A percentile compares a stretch with the other conserved stretches of the same genome.
Evolutionary conservation across 495 filamentous ascomycete genomes (phyloP).

Genomic region (Tetracladium setigerum): DNA sequence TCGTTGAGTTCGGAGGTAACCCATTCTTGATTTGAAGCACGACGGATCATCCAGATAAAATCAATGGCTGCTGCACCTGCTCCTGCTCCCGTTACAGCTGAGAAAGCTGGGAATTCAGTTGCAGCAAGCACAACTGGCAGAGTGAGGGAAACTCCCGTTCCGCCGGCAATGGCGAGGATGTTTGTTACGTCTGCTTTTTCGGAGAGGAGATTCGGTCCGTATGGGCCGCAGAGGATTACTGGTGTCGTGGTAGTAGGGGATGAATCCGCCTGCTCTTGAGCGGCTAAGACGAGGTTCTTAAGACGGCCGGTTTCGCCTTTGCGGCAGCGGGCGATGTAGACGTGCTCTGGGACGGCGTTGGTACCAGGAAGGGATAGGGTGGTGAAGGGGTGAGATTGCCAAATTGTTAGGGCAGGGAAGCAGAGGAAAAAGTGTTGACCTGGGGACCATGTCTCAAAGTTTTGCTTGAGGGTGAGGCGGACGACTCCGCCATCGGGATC

Average conservation of each 20-base stretch:
- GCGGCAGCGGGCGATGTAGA: constrained; percentile 54
- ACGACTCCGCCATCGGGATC: constrained; percentile 46
- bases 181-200: constrained; percentile 37
- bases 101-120: constrained; percentile 22
- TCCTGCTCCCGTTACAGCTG: no score
- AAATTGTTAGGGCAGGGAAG: constrained; percentile 51
- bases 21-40: constrained; percentile 47
- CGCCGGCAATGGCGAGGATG: constrained; percentile 53
- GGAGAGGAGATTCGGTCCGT: constrained; percentile 43
- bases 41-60: constrained; percentile 55
- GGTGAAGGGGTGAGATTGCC: constrained; percentile 65
- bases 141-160: constrained; percentile 57
- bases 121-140: constrained; percentile 46
- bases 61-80: constrained; percentile 33
- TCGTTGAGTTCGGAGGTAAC: constrained; percentile 44
- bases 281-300: constrained; percentile 31
- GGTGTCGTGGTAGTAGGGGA: constrained; percentile 29
- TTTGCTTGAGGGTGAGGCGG: constrained; percentile 47
- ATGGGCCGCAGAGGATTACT: constrained; percentile 50
- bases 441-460: constrained; percentile 47
- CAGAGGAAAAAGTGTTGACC: constrained; percentile 62
- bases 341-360: constrained; percentile 36
- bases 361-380: constrained; percentile 40
- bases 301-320: constrained; percentile 52
- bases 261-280: constrained; percentile 20